Conservation (phyloP, 768 basidiomycete species). For the Candolleomyces aberdarensis region DNA sequence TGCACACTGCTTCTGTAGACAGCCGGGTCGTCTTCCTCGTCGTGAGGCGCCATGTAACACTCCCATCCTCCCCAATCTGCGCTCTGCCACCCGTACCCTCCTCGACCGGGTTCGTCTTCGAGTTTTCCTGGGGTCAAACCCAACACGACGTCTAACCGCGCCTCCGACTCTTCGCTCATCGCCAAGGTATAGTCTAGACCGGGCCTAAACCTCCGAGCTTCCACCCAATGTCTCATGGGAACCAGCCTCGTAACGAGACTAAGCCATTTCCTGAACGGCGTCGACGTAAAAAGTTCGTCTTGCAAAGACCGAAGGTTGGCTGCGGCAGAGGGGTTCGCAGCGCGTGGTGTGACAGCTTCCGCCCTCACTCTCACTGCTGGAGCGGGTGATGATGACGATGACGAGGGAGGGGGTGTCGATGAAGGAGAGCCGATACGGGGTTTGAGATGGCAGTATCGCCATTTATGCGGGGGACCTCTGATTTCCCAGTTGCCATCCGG, state of each 20-base stretch:
- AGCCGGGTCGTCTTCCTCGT: conserved; percentile 93
- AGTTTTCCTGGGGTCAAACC: conserved; percentile 71
- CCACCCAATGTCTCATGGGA: conserved; percentile 67
- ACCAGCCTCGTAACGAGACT: conserved; percentile 67
- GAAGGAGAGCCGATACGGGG: conserved; percentile 9
- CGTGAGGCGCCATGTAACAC: conserved; percentile 95
- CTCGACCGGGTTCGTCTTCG: conserved; percentile 22
- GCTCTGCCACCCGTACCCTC: conserved; percentile 51
- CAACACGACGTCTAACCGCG: conserved; percentile 81
- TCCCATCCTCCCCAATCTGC: conserved; percentile 95
- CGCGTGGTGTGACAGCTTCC: conserved; percentile 48
- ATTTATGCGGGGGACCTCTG: conserved; percentile 91
- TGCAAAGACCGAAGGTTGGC: conserved; percentile 66
- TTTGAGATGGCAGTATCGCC: conserved; percentile 80
- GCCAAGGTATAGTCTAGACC: conserved; percentile 96
- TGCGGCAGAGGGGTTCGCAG: conserved; percentile 50
- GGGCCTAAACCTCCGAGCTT: conserved; percentile 86
- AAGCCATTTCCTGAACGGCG: conserved; percentile 92
- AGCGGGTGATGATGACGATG: too few relatives aligned
- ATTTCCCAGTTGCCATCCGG: conserved; percentile 48
- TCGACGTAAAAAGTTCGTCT: conserved; percentile 71
- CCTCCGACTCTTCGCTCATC: conserved; percentile 78
- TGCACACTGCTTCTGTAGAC: conserved; percentile 74
- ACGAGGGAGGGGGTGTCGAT: too few relatives aligned
- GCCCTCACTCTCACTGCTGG: too few relatives aligned